phyloP scores from a whole-genome alignment of 1,139 yeast genomes.

The Yamadazyma oceani region DNA sequence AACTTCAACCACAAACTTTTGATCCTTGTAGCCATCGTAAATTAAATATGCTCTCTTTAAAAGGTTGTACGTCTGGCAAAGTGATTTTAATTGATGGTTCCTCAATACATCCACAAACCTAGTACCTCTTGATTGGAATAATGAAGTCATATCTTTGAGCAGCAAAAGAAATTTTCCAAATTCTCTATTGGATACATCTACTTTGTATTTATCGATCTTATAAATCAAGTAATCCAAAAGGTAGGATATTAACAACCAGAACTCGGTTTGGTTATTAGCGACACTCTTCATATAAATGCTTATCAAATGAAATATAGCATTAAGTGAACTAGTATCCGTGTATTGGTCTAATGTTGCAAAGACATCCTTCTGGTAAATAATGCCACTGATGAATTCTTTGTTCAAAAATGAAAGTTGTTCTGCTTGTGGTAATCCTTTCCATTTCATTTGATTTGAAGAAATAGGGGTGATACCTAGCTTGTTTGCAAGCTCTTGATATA shows the following conservation, averaged over 20 bases:
- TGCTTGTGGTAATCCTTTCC: slow-evolving; percentile 24
- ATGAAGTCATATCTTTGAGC: slow-evolving; percentile 20
- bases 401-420: slow-evolving; percentile 29
- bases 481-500: slow-evolving; percentile 23
- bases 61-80: slow-evolving; percentile 16
- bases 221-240: slow-evolving; percentile 24
- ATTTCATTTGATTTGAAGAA: slow-evolving; percentile 26
- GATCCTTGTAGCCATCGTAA: slow-evolving; percentile 39
- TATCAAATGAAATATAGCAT: slow-evolving; percentile 29
- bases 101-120: slow-evolving; percentile 12
- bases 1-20: slow-evolving; percentile 14
- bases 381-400: slow-evolving; percentile 24
- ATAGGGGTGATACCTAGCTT: slow-evolving; percentile 32
- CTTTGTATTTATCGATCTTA: slow-evolving; percentile 18
- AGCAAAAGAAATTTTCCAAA: slow-evolving; percentile 24
- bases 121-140: slow-evolving; percentile 11
- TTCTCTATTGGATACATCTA: slow-evolving; percentile 19
- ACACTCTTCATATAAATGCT: slow-evolving; percentile 31
- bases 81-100: slow-evolving; percentile 16
- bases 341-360: slow-evolving; percentile 24
- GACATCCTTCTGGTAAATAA: slow-evolving; percentile 24
- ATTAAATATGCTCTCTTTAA: slow-evolving; percentile 17
- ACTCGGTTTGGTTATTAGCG: slow-evolving; percentile 20
- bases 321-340: slow-evolving; percentile 22
- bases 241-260: slow-evolving; percentile 29